Conservation (phyloP, 2,329 filamentous ascomycete genomes). For the Onygenales sp. region DNA sequence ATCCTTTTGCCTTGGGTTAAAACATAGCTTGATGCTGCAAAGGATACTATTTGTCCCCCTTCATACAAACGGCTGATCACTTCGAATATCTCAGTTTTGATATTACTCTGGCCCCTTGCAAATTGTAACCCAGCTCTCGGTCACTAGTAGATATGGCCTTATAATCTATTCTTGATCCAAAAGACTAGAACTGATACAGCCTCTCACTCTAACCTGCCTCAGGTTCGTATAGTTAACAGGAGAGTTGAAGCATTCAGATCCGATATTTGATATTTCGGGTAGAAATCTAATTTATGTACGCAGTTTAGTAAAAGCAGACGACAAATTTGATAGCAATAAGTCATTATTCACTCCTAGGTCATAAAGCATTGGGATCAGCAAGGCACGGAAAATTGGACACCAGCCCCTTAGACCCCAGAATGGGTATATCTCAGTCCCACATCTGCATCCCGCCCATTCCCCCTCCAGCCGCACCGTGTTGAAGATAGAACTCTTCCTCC, state of each 20-base stretch:
- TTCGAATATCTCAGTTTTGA: too few relatives aligned
- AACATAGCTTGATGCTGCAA: too few relatives aligned
- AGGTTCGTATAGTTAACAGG: too few relatives aligned
- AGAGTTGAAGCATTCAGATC: constrained; percentile 50
- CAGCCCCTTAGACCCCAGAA: constrained; percentile 27
- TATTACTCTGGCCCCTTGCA: too few relatives aligned
- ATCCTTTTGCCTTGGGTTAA: constrained; percentile 32
- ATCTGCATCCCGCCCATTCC: constrained; percentile 10
- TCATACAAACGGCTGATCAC: too few relatives aligned
- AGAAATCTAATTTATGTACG: constrained; percentile 56
- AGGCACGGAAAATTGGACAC: constrained; percentile 37
- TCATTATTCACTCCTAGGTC: constrained; percentile 62
- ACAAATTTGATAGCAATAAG: constrained; percentile 75
- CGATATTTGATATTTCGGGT: constrained; percentile 33
- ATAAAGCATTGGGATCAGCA: constrained; percentile 73
- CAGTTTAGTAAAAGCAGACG: constrained; percentile 63
- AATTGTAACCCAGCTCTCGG: too few relatives aligned
- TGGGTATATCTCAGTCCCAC: constrained; percentile 22
- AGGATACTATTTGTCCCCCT: too few relatives aligned
- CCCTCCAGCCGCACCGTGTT: constrained; percentile 3
- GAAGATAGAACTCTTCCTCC: constrained; percentile 19
- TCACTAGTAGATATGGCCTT: too few relatives aligned
- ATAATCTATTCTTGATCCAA: too few relatives aligned
- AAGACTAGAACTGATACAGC: too few relatives aligned
- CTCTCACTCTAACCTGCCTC: too few relatives aligned